Evolutionary conservation across 1,139 yeast genomes (phyloP).

Genomic region (Saccharomyces hybrid): DNA sequence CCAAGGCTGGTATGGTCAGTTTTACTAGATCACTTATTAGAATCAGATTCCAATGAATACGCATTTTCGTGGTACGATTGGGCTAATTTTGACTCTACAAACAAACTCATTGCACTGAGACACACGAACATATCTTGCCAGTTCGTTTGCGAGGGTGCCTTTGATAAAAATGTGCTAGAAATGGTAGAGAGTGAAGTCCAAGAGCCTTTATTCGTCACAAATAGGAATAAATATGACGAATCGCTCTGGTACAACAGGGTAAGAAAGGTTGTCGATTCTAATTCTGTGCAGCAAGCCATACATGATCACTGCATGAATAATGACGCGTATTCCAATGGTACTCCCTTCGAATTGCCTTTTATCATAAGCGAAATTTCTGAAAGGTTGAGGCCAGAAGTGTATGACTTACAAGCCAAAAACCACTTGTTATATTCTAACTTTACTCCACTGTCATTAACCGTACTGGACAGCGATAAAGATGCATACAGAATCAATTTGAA

Average conservation of each 20-base stretch:
- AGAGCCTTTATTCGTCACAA: slow-evolving; percentile 9
- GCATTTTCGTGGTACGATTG: slow-evolving; percentile 28
- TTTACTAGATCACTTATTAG: slow-evolving; percentile 9
- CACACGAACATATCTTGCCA: slow-evolving; percentile 2
- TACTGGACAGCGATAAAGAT: slow-evolving; percentile 14
- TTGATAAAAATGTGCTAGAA: slow-evolving; percentile 5
- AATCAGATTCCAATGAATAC: slow-evolving; percentile 3
- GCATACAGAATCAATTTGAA: slow-evolving; percentile 17
- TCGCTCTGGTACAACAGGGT: slow-evolving; percentile 11
- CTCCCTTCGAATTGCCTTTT: slow-evolving; percentile 13
- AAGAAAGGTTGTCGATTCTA: slow-evolving; percentile 5
- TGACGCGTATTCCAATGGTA: slow-evolving; percentile 1
- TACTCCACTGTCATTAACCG: slow-evolving; percentile 22
- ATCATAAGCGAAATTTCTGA: slow-evolving; percentile 11
- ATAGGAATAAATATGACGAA: slow-evolving; percentile 13
- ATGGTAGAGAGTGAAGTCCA: slow-evolving; percentile 11
- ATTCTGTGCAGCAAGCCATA: neutral
- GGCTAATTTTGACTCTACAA: slow-evolving; percentile 20
- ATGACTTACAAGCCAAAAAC: slow-evolving; percentile 20
- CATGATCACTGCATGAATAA: neutral
- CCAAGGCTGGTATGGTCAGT: slow-evolving; percentile 24
- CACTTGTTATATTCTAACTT: slow-evolving; percentile 12
- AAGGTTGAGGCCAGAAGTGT: slow-evolving; percentile 24
- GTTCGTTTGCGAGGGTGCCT: neutral
- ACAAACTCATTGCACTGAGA: slow-evolving; percentile 12